A percentile compares a stretch with the other conserved stretches of the same genome.
These are phyloP conservation scores for Aureobasidium namibiae DNA, from an alignment of 2,329 filamentous ascomycete species.

Conservation along the genomic window DNA sequence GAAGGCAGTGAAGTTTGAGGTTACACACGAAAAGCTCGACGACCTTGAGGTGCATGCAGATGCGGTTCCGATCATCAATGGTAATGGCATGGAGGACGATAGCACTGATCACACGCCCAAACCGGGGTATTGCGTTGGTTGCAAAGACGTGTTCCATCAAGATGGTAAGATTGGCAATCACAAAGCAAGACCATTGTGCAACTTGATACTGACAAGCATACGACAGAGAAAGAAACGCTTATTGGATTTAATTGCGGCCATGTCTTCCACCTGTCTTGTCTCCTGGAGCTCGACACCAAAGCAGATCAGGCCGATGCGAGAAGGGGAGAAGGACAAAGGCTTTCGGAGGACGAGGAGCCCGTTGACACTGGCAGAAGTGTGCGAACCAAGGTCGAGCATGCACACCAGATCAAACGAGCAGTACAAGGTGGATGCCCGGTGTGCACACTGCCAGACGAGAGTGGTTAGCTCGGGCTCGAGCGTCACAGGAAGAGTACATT, in stretches of 20 bases:
- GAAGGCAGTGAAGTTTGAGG: conserved; percentile 82
- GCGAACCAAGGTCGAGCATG: conserved; percentile 80
- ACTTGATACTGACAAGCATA: background rate
- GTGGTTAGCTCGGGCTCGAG: background rate
- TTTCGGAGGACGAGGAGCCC: conserved; percentile 31
- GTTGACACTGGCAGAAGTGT: conserved; percentile 51
- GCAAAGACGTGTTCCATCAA: conserved; percentile 29
- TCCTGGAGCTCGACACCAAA: conserved; percentile 44
- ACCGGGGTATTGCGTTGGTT: conserved; percentile 33
- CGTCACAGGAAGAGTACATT: background rate
- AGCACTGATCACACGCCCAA: conserved; percentile 16
- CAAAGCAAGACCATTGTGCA: background rate
- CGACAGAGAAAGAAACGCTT: conserved; percentile 57
- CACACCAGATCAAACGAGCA: conserved; percentile 65
- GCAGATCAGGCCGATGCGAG: conserved; percentile 32
- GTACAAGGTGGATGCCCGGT: conserved; percentile 34
- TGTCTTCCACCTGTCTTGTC: conserved; percentile 68
- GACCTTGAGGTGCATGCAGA: conserved; percentile 27
- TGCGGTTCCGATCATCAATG: conserved; percentile 18
- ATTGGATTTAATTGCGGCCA: conserved; percentile 77
- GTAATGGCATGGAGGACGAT: conserved; percentile 16
- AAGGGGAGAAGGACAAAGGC: conserved; percentile 36
- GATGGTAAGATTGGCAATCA: conserved; percentile 24
- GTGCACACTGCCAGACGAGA: conserved; percentile 16
- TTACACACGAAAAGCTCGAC: conserved; percentile 41